Evolutionary conservation across 176 grass and related monocot species (phyloP).

Genomic region (Paspalum notatum): DNA sequence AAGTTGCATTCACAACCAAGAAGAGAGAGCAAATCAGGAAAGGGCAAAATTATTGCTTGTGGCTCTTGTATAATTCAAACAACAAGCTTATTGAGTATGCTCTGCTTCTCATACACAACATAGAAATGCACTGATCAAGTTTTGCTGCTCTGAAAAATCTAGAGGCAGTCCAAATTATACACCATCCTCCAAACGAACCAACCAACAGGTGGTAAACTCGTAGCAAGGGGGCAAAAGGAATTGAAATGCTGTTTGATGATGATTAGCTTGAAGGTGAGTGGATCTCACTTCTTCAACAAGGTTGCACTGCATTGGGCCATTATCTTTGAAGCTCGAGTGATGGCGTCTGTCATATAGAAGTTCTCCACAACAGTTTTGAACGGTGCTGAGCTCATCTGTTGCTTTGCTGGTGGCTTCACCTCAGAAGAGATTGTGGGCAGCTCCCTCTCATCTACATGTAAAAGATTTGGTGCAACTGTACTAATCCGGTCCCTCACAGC

Average conservation of each 20-base stretch:
- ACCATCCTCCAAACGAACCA: conserved; percentile 25
- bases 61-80: conserved; percentile 28
- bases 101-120: conserved; percentile 55
- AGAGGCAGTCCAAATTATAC: conserved; percentile 52
- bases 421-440: conserved; percentile 58
- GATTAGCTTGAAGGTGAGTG: background rate
- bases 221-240: conserved; percentile 20
- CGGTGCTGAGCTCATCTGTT: conserved; percentile 60
- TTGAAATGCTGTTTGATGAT: background rate
- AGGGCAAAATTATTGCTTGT: conserved; percentile 50
- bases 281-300: conserved; percentile 73
- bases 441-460: conserved; percentile 82
- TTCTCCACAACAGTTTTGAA: conserved; percentile 76
- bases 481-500: conserved; percentile 64
- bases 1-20: background rate
- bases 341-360: conserved; percentile 97
- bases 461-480: conserved; percentile 78
- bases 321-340: conserved; percentile 94
- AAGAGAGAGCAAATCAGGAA: background rate
- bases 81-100: conserved; percentile 61
- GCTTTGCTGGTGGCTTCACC: conserved; percentile 65
- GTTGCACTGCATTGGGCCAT: conserved; percentile 96
- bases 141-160: conserved; percentile 63
- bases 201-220: conserved; percentile 22
- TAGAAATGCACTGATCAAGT: conserved; percentile 45